Conservation (phyloP, 345 rosid species). For the Trapa incisa region DNA sequence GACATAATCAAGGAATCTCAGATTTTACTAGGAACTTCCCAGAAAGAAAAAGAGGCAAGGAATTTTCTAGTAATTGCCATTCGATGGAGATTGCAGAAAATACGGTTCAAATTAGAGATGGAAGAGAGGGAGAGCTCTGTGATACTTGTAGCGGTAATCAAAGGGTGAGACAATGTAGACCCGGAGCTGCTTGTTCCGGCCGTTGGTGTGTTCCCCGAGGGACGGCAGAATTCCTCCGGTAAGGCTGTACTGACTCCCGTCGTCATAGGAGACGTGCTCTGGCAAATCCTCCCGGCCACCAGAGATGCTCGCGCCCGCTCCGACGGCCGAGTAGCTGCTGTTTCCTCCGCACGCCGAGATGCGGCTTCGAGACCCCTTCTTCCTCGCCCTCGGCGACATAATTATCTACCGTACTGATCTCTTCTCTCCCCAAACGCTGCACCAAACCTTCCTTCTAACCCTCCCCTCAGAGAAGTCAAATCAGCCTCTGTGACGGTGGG, state of each 20-base stretch:
- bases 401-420: neutral
- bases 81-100: neutral
- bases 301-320: neutral
- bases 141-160: slow-evolving; percentile 54
- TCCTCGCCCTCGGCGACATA: neutral
- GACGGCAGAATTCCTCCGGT: slow-evolving; percentile 56
- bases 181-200: slow-evolving; percentile 32
- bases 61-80: too few relatives aligned
- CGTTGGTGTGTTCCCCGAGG: slow-evolving; percentile 45
- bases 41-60: too few relatives aligned
- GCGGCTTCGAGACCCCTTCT: neutral
- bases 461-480: neutral
- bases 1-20: too few relatives aligned
- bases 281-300: slow-evolving; percentile 2
- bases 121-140: too few relatives aligned
- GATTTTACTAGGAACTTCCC: too few relatives aligned
- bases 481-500: neutral
- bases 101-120: neutral
- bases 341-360: slow-evolving; percentile 2
- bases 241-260: slow-evolving; percentile 48
- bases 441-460: neutral
- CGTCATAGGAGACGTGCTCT: slow-evolving; percentile 24
- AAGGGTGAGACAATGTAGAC: slow-evolving; percentile 54
- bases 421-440: neutral
- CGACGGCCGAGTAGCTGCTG: neutral